Evolutionary conservation across 148 eudicot genomes (phyloP).

Genomic region (Camellia granthamiana): DNA sequence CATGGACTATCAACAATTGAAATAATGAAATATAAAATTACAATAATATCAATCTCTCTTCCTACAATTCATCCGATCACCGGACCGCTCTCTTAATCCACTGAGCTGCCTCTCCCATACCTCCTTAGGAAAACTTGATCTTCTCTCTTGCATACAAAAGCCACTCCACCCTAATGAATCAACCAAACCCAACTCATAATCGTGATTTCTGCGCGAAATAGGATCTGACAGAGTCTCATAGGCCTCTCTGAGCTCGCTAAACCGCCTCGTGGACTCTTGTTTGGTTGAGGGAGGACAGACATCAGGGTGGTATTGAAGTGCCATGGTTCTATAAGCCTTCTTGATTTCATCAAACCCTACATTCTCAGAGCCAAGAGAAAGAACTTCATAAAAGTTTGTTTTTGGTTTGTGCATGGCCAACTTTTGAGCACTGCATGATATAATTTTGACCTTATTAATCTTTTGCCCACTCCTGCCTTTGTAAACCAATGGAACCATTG

Average conservation of each 20-base stretch:
- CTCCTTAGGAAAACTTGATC: conserved; percentile 14
- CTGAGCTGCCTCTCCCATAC: conserved; percentile 36
- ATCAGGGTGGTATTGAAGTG: conserved; percentile 35
- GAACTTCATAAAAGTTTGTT: conserved; percentile 27
- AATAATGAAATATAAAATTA: too few relatives aligned
- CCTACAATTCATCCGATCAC: conserved; percentile 14
- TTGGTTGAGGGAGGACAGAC: conserved; percentile 25
- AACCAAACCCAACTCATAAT: conserved; percentile 25
- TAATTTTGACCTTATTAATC: not conserved
- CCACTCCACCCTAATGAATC: conserved; percentile 6
- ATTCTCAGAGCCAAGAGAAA: conserved; percentile 23
- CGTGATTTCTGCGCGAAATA: conserved; percentile 17
- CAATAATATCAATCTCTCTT: not conserved
- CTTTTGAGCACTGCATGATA: conserved; percentile 17
- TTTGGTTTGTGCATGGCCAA: conserved; percentile 15
- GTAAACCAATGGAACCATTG: not conserved
- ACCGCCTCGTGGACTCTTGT: conserved; percentile 30
- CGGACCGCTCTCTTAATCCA: conserved; percentile 24
- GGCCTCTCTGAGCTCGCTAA: conserved; percentile 27
- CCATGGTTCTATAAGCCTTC: conserved; percentile 32
- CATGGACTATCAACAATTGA: too few relatives aligned
- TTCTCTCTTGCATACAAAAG: not conserved
- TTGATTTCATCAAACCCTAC: conserved; percentile 30
- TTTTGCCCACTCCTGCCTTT: not conserved
- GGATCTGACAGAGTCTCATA: conserved; percentile 38